Conservation (phyloP, 139 green algal genomes). For the Volvox reticuliferus region DNA sequence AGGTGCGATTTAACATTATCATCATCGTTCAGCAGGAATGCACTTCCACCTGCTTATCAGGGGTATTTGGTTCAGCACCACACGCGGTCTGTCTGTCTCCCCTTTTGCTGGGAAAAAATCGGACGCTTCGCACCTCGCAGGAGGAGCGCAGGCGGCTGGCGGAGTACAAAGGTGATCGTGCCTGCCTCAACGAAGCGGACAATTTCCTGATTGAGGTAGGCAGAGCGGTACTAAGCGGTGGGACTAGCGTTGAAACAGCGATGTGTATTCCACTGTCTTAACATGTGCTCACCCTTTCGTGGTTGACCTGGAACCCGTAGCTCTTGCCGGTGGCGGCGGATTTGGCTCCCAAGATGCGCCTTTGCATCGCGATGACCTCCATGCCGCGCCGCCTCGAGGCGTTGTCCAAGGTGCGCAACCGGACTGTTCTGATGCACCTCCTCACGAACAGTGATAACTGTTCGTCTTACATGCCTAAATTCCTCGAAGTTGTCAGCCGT, state of each 20-base stretch:
- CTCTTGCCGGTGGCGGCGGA: neutral
- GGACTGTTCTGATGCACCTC: too few species aligned
- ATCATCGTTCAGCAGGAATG: too few species aligned
- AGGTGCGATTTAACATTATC: neutral
- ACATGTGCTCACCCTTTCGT: neutral
- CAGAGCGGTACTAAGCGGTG: too few species aligned
- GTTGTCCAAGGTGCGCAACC: neutral
- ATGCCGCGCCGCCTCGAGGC: constrained; percentile 6
- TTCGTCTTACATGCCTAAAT: too few species aligned
- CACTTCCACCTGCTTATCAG: too few species aligned
- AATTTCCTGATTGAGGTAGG: constrained; percentile 66
- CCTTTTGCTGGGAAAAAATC: too few species aligned
- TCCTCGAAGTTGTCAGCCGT: too few species aligned
- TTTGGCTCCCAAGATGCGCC: constrained; percentile 28
- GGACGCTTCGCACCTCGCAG: neutral
- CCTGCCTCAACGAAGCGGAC: constrained; percentile 52
- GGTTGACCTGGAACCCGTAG: neutral
- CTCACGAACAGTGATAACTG: too few species aligned
- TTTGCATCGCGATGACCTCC: constrained; percentile 34
- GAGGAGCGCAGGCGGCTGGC: constrained; percentile 56
- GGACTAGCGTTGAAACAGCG: too few species aligned
- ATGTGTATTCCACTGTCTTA: too few species aligned
- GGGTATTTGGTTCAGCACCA: too few species aligned
- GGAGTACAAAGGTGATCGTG: constrained; percentile 25
- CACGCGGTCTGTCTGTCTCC: too few species aligned